Conservation (phyloP, 495 filamentous ascomycete genomes). For the Xanthoparmelia taractica region DNA sequence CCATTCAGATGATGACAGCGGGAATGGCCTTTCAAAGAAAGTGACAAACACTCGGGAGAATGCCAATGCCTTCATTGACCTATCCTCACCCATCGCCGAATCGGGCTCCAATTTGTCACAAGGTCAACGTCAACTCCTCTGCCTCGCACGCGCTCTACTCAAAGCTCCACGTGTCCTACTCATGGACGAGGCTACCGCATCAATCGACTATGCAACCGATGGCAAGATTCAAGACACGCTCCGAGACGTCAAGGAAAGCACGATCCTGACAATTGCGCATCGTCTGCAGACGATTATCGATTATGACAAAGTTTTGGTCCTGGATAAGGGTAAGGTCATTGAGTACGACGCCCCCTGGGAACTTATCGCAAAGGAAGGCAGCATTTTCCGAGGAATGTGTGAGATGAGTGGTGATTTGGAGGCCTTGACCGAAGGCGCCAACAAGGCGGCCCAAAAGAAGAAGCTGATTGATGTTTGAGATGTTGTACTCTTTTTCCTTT, state of each 20-base stretch:
- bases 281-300: slow-evolving; percentile 93
- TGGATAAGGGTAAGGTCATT: slow-evolving; percentile 81
- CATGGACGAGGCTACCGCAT: slow-evolving; percentile 99
- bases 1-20: slow-evolving; percentile 27
- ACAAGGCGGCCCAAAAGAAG: slow-evolving; percentile 56
- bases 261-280: slow-evolving; percentile 97
- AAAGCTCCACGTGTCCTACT: slow-evolving; percentile 86
- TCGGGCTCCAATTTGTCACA: slow-evolving; percentile 95
- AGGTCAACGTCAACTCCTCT: slow-evolving; percentile 91
- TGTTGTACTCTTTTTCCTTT: neutral
- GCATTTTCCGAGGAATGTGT: slow-evolving; percentile 85
- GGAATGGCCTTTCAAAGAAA: slow-evolving; percentile 36
- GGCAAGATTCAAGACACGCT: slow-evolving; percentile 94
- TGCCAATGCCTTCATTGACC: slow-evolving; percentile 89
- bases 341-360: slow-evolving; percentile 86
- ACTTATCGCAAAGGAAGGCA: slow-evolving; percentile 57
- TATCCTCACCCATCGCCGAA: slow-evolving; percentile 77
- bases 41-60: slow-evolving; percentile 49
- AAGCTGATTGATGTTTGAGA: slow-evolving; percentile 29
- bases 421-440: slow-evolving; percentile 60
- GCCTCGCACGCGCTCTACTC: slow-evolving; percentile 87
- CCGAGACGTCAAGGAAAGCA: slow-evolving; percentile 73
- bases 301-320: slow-evolving; percentile 95
- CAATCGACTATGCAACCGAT: slow-evolving; percentile 95
- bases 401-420: slow-evolving; percentile 89